Evolutionary conservation across 345 rosid species (phyloP).

Genomic region (Kandelia obovata): DNA sequence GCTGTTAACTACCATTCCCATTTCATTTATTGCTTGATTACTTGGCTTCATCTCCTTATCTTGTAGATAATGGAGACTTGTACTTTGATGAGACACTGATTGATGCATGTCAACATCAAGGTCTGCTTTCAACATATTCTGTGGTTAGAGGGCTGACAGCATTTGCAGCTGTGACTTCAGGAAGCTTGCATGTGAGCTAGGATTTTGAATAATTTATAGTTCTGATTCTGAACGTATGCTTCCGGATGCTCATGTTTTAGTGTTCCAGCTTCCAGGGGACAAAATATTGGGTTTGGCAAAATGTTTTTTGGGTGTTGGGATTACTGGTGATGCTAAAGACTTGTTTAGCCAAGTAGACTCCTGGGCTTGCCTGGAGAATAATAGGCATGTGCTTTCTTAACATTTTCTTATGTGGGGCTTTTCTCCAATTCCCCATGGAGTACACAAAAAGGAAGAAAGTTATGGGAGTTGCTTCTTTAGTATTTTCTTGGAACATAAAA

Average conservation of each 20-base stretch:
- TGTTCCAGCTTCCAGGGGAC: conserved; percentile 72
- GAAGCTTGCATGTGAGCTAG: conserved; percentile 54
- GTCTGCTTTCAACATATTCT: conserved; percentile 76
- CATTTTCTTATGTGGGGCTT: too few species aligned
- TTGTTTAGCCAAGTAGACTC: conserved; percentile 83
- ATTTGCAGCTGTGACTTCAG: conserved; percentile 57
- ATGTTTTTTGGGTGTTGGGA: conserved; percentile 78
- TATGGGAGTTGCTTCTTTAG: too few species aligned
- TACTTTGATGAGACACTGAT: conserved; percentile 74
- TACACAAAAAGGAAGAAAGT: too few species aligned
- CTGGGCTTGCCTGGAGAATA: conserved; percentile 73
- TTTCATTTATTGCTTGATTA: background rate
- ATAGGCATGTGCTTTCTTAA: conserved; percentile 49
- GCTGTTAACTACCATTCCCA: background rate
- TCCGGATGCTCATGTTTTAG: conserved; percentile 21
- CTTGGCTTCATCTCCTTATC: conserved; percentile 5
- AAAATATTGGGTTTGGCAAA: conserved; percentile 78
- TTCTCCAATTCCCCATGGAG: too few species aligned
- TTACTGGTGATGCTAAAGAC: conserved; percentile 85
- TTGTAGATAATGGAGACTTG: conserved; percentile 74
- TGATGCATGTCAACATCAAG: conserved; percentile 43
- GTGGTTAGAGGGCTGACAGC: conserved; percentile 77
- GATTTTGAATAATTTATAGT: conserved; percentile 8
- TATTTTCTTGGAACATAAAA: too few species aligned
- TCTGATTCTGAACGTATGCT: conserved; percentile 8